Base-by-base conservation (phyloP, 495 filamentous ascomycete species). In the Apodospora peruviana region DNA sequence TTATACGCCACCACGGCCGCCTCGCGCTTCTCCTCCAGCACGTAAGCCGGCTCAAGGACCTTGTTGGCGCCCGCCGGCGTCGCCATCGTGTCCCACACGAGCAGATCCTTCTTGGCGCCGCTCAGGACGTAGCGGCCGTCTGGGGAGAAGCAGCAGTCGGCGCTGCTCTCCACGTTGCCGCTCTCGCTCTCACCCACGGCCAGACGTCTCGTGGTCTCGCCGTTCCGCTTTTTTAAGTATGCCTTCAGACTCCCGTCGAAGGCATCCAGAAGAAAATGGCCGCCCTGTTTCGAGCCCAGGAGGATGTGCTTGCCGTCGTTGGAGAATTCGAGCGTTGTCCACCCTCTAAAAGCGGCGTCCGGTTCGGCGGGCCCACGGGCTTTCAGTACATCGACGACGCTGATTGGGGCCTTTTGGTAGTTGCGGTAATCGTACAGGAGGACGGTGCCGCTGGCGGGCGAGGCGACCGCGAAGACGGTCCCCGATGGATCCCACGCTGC, bases 351-450 rank as follows among this genome's bases (percentile, higher is more conserved):
- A 3, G 55, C 47, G 8, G 58, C 41, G 2, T 62, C 53, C 2
- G 60, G 16, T 16, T 74, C 68, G 14, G 69, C 61, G 2, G 53
- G 53, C 3, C 47, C 52, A 12, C 68, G 58, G 0, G 59, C 58
- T 29, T 77, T 74, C 0, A 81, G 62, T 19, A 94, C 70, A 56
- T 96, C 90, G 58, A 97, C 94, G 25, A 80, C 87, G 10, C 83
- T 75, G 56, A 99, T 94, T 0, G 94, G 94, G 2, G 81, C 75
- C 58, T 91, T 94, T 58, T 95, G 87, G 69, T 87, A 96, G 55
- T 95, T 95, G 39, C 89, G 83, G 52, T 89, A 77, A 67, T 99
- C 94, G 68, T 96, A 97, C 45, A 99, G 81, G 19, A 96, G 76
- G 47, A 99, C 72, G 10, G 79, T 77, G 10, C 84, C 82, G 22